Percentiles rank a stretch among this genome's conserved stretches.
Conservation (phyloP, 345 rosid species). For the Lenwebbia sp. region DNA sequence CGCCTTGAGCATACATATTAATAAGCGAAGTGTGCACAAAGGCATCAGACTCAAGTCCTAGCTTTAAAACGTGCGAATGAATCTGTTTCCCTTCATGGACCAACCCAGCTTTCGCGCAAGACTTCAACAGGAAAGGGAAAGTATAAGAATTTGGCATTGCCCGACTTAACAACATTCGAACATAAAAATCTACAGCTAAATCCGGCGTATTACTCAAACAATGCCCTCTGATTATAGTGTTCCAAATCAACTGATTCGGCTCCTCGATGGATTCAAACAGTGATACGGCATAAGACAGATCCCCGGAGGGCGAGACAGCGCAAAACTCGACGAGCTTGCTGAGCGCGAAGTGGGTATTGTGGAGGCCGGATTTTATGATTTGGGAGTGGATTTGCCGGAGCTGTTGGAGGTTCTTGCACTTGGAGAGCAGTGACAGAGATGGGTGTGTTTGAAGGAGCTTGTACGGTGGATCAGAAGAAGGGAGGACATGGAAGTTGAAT, state of each 20-base stretch:
- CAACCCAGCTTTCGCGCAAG: conserved; percentile 30
- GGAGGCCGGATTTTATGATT: conserved; percentile 60
- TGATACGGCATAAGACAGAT: conserved; percentile 40
- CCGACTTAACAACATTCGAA: conserved; percentile 39
- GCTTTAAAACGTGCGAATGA: conserved; percentile 48
- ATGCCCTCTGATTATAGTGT: conserved; percentile 46
- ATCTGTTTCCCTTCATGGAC: conserved; percentile 41
- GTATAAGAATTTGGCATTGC: conserved; percentile 40
- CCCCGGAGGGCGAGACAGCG: conserved; percentile 47
- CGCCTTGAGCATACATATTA: conserved; percentile 41
- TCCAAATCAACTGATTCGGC: conserved; percentile 57
- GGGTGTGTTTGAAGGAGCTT: conserved; percentile 44
- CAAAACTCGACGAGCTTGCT: conserved; percentile 61
- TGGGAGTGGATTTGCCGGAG: conserved; percentile 52
- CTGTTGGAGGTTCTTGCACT: conserved; percentile 32
- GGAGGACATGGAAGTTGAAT: conserved; percentile 30
- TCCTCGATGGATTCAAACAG: conserved; percentile 40
- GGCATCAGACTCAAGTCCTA: conserved; percentile 36
- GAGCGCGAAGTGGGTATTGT: conserved; percentile 57
- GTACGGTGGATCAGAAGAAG: conserved; percentile 63
- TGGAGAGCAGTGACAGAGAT: conserved; percentile 46
- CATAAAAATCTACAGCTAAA: conserved; percentile 29
- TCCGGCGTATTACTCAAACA: conserved; percentile 32
- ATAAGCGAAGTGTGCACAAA: conserved; percentile 61
- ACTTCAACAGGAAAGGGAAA: conserved; percentile 58